A percentile compares a stretch with the other conserved stretches of the same genome.
Evolutionary conservation across 2,329 filamentous ascomycete species (phyloP).

Genomic region (Mycosphaerelloides madeirae): DNA sequence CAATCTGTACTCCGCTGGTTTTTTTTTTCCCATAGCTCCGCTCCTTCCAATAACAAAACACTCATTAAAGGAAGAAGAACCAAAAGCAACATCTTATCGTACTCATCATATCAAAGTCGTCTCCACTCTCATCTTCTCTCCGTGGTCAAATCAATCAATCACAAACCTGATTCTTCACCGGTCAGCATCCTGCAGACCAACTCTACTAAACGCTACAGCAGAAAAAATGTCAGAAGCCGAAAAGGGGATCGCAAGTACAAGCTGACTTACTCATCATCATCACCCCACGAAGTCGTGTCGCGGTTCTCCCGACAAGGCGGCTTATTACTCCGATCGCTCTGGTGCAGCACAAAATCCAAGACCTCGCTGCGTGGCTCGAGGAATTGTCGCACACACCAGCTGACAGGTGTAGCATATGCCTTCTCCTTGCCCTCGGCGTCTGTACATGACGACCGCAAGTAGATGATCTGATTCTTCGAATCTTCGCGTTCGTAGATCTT

Average conservation of each 20-base stretch:
- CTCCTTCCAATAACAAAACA: too few relatives aligned
- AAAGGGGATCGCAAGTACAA: conserved; percentile 4
- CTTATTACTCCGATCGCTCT: conserved; percentile 26
- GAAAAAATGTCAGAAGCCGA: background rate
- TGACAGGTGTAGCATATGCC: conserved; percentile 41
- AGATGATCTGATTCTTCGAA: conserved; percentile 44
- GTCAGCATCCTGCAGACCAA: background rate
- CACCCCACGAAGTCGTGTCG: conserved; percentile 8
- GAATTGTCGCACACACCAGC: conserved; percentile 44
- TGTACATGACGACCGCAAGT: conserved; percentile 40
- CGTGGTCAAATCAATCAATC: conserved; percentile 15
- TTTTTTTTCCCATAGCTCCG: background rate
- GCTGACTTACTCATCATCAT: conserved; percentile 12
- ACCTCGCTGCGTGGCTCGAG: conserved; percentile 44
- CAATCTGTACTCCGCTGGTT: background rate
- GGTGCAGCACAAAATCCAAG: conserved; percentile 41
- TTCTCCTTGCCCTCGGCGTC: conserved; percentile 40
- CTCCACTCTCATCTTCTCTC: conserved; percentile 14
- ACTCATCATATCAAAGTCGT: background rate
- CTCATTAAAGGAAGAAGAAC: too few relatives aligned
- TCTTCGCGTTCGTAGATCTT: conserved; percentile 46
- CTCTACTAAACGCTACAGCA: background rate
- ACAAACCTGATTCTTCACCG: conserved; percentile 9
- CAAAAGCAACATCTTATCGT: background rate
- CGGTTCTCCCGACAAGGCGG: conserved; percentile 31